A percentile compares a stretch with the other conserved stretches of the same genome.
phyloP scores from a whole-genome alignment of 176 grass and related monocot genomes.

The Elaeis guineensis region DNA sequence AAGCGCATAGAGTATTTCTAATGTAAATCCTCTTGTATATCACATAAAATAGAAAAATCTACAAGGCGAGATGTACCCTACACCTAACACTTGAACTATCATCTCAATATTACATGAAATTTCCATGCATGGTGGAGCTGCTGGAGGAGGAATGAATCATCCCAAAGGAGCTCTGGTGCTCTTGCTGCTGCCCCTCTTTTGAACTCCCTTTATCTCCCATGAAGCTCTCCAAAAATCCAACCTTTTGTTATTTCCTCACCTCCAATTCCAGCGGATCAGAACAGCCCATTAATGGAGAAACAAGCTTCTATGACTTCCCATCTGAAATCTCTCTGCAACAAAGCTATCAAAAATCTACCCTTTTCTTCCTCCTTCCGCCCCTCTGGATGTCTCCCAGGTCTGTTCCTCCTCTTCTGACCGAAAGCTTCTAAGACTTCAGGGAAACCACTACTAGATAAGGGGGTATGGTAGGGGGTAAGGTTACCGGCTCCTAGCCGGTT shows the following conservation, averaged over 20 bases:
- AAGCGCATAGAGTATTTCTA: too few relatives aligned
- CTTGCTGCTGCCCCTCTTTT: slow-evolving; percentile 18
- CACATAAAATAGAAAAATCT: too few relatives aligned
- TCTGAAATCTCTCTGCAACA: slow-evolving; percentile 25
- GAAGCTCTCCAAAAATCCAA: slow-evolving; percentile 13
- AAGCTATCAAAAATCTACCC: slow-evolving; percentile 23
- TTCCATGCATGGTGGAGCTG: slow-evolving; percentile 56
- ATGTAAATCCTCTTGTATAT: too few relatives aligned
- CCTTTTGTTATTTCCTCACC: slow-evolving; percentile 23
- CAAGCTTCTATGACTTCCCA: slow-evolving; percentile 32
- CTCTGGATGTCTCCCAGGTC: too few relatives aligned
- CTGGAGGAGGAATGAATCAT: slow-evolving; percentile 38
- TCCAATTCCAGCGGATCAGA: slow-evolving; percentile 31
- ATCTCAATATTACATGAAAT: slow-evolving; percentile 42
- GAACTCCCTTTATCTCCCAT: slow-evolving; percentile 27
- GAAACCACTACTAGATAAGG: too few relatives aligned
- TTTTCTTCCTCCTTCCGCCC: too few relatives aligned
- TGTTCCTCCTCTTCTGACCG: too few relatives aligned
- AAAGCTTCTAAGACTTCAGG: too few relatives aligned
- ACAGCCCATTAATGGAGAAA: slow-evolving; percentile 46
- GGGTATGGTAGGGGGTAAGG: too few relatives aligned
- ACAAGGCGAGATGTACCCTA: too few relatives aligned
- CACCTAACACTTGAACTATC: too few relatives aligned
- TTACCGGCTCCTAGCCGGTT: too few relatives aligned
- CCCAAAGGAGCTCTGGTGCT: slow-evolving; percentile 58